Conservation (phyloP, 768 basidiomycete species). For the Calocybe cyanea region DNA sequence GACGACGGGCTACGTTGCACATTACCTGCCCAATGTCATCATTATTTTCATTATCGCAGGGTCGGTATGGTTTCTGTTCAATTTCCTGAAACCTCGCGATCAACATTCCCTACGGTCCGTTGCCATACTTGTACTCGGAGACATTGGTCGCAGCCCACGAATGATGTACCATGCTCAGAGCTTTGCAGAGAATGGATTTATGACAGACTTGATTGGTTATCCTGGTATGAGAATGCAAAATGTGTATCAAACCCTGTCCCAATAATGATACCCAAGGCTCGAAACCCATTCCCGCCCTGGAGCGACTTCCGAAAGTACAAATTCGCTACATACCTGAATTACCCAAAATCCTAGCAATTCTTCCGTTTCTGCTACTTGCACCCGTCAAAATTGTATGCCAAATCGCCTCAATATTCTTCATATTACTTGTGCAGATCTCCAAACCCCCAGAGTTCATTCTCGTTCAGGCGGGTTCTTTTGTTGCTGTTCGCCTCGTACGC, state of each 20-base stretch:
- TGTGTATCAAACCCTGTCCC: neutral
- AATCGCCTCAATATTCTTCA: slow-evolving; percentile 54
- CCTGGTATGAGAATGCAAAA: slow-evolving; percentile 48
- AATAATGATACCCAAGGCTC: slow-evolving; percentile 50
- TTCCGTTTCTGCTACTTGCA: slow-evolving; percentile 71
- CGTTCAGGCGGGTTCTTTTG: slow-evolving; percentile 71
- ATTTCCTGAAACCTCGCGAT: slow-evolving; percentile 31
- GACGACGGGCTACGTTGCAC: slow-evolving; percentile 4
- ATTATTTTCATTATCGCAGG: slow-evolving; percentile 18
- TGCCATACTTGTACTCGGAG: slow-evolving; percentile 90
- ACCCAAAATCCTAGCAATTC: slow-evolving; percentile 41
- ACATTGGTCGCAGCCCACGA: slow-evolving; percentile 91
- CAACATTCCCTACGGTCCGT: slow-evolving; percentile 58
- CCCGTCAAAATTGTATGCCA: slow-evolving; percentile 81
- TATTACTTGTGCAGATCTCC: slow-evolving; percentile 56
- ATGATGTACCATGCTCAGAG: slow-evolving; percentile 99
- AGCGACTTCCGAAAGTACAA: slow-evolving; percentile 58
- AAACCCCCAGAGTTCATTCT: slow-evolving; percentile 81
- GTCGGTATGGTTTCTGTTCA: slow-evolving; percentile 28
- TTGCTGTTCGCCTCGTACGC: neutral
- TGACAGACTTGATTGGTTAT: slow-evolving; percentile 83
- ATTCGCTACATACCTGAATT: slow-evolving; percentile 67
- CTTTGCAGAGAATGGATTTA: slow-evolving; percentile 76
- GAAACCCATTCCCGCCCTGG: slow-evolving; percentile 69
- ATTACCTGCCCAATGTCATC: slow-evolving; percentile 7